Percentiles rank a stretch among this genome's conserved stretches.
These are phyloP conservation scores for Leccinum barrowsii DNA, from an alignment of 768 basidiomycete species.

Conservation along the genomic window DNA sequence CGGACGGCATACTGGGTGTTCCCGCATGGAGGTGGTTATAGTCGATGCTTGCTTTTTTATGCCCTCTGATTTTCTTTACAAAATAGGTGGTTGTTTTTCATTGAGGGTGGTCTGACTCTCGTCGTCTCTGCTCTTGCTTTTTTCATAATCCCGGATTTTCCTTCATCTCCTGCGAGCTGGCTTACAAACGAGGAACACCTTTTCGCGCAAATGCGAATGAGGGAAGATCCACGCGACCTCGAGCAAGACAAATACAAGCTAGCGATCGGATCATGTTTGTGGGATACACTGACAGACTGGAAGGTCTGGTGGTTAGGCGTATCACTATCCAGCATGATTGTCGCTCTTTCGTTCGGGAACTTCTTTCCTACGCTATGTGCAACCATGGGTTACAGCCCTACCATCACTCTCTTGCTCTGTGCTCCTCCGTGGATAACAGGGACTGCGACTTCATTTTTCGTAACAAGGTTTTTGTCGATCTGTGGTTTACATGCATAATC, in stretches of 20 bases:
- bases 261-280: constrained; percentile 41
- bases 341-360: constrained; percentile 69
- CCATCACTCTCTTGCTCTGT: constrained; percentile 66
- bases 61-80: neutral
- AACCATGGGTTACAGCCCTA: constrained; percentile 63
- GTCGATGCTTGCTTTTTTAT: neutral
- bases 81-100: constrained; percentile 65
- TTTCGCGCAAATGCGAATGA: constrained; percentile 55
- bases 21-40: constrained; percentile 66
- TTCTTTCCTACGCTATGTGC: constrained; percentile 75
- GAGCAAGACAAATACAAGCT: constrained; percentile 43
- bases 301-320: constrained; percentile 79
- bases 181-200: constrained; percentile 52
- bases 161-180: constrained; percentile 54
- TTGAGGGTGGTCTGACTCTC: constrained; percentile 59
- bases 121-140: constrained; percentile 47
- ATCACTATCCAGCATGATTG: constrained; percentile 49
- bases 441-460: constrained; percentile 51
- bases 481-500: neutral
- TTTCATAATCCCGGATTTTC: constrained; percentile 73
- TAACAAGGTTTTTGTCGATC: constrained; percentile 40
- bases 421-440: constrained; percentile 73
- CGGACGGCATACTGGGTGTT: constrained; percentile 64
- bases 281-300: constrained; percentile 64
- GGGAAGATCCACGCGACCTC: constrained; percentile 55